Conservation (phyloP, 495 filamentous ascomycete genomes). For the Pyrenopolyporus hunteri region DNA sequence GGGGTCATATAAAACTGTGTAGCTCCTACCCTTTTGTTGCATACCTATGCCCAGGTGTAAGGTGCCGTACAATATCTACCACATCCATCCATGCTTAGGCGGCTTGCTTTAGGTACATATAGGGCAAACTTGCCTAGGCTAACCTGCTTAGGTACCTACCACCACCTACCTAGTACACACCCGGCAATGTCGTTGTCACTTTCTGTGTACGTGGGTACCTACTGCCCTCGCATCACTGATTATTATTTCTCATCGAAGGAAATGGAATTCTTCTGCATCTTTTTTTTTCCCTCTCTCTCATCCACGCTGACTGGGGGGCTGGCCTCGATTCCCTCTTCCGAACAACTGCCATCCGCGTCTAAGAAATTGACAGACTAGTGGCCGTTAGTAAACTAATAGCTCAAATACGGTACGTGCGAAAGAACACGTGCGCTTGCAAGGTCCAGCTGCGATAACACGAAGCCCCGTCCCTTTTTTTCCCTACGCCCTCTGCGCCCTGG, state of each 20-base stretch:
- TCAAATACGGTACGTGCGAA: slow-evolving; percentile 1
- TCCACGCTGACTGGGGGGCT: not conserved
- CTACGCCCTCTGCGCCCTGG: too few species aligned
- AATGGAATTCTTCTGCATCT: slow-evolving; percentile 33
- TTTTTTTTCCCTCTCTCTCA: not conserved
- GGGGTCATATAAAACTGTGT: not conserved
- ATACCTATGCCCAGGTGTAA: not conserved
- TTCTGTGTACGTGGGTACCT: not conserved
- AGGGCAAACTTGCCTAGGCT: too few species aligned
- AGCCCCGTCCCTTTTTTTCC: not conserved
- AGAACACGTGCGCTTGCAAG: slow-evolving; percentile 2
- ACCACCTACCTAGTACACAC: too few species aligned
- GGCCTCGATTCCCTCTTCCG: not conserved
- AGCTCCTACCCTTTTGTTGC: not conserved
- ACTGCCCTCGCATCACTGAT: not conserved
- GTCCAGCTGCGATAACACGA: not conserved
- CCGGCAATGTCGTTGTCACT: not conserved
- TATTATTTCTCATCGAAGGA: slow-evolving; percentile 12
- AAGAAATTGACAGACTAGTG: too few species aligned
- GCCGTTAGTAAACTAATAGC: not conserved
- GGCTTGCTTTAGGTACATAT: too few species aligned
- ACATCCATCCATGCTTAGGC: too few species aligned
- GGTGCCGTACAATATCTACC: too few species aligned
- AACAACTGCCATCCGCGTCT: not conserved
- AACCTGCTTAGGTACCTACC: not conserved